Evolutionary conservation across 1,139 yeast genomes (phyloP), one percentile per base, ranked within the genome.

Genomic region (Kodamaea suecica): DNA sequence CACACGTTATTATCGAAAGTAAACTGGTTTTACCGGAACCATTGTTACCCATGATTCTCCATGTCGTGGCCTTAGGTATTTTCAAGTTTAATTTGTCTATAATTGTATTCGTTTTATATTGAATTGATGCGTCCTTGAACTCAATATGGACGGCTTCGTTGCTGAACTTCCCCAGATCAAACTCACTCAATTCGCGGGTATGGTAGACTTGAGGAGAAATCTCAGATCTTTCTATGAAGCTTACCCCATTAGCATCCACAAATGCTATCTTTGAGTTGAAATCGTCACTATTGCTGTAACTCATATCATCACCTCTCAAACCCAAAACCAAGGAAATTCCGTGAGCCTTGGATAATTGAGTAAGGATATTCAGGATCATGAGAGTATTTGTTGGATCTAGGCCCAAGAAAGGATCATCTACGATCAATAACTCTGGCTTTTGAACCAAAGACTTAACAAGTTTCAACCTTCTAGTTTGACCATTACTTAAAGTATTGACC

Each of bases 1-100:
- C 98, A 2, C 95, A 92, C 0, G 96, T 87, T 24, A 92, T 69
- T 28, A 92, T 59, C 2, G 97, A 80, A 12, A 92, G 60, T 13
- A 92, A 60, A 0, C 98, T 92, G 3, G 96, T 84, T 53, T 92
- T 92, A 1, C 98, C 98, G 0, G 95, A 73, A 1, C 98, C 98
- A 48, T 92, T 92, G 42, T 80, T 78, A 5, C 98, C 98, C 37
- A 83, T 66, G 26, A 92, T 70, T 53, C 94, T 90, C 95, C 97
- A 88, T 49, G 76, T 81, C 16, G 87, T 84, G 2, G 95, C 95
- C 20, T 65, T 65, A 3, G 69, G 66, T 6, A 88, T 80, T 13
- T 61, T 63, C 92, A 96, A 85, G 16, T 61, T 59, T 37, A 92
- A 66, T 37, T 82, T 59, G 29, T 68, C 59, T 32, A 92, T 61